Evolutionary conservation across 73 alveolate genomes (phyloP).

Genomic region (Blepharisma japonicum): DNA sequence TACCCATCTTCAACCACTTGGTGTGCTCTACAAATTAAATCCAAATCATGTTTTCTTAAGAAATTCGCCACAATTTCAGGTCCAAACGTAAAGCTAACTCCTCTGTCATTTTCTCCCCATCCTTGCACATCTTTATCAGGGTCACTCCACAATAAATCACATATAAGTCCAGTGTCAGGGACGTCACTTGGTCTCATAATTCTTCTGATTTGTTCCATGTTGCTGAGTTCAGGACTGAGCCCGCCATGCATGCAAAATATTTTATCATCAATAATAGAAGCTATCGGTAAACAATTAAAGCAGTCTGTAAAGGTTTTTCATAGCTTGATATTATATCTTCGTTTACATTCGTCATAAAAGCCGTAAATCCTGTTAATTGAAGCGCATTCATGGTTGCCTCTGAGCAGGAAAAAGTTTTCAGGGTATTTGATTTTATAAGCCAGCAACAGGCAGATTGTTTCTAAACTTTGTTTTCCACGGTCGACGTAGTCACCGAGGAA

Average conservation of each 20-base stretch:
- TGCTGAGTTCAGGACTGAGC: conserved; percentile 83
- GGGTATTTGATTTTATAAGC: conserved; percentile 71
- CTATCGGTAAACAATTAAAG: conserved; percentile 94
- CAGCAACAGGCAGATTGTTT: conserved; percentile 58
- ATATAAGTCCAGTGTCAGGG: conserved; percentile 23
- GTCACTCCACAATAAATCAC: conserved; percentile 72
- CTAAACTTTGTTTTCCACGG: conserved; percentile 65
- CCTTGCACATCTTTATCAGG: conserved; percentile 92
- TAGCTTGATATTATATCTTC: conserved; percentile 88
- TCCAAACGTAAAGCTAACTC: conserved; percentile 85
- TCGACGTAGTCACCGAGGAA: conserved; percentile 73
- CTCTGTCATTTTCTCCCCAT: conserved; percentile 95
- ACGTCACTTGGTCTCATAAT: conserved; percentile 82
- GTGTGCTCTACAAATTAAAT: conserved; percentile 94
- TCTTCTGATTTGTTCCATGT: conserved; percentile 81
- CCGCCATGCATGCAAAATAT: conserved; percentile 96
- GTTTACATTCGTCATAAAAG: conserved; percentile 94
- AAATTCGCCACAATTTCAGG: conserved; percentile 78
- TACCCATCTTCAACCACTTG: conserved; percentile 97
- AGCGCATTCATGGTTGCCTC: conserved; percentile 98
- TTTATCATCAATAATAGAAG: conserved; percentile 92
- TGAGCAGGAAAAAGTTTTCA: conserved; percentile 69
- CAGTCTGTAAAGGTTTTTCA: conserved; percentile 94
- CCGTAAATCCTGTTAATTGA: conserved; percentile 94
- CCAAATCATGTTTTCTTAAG: conserved; percentile 85